Evolutionary conservation across 768 basidiomycete genomes (phyloP).

Genomic region (Auricularia auricula-judae): DNA sequence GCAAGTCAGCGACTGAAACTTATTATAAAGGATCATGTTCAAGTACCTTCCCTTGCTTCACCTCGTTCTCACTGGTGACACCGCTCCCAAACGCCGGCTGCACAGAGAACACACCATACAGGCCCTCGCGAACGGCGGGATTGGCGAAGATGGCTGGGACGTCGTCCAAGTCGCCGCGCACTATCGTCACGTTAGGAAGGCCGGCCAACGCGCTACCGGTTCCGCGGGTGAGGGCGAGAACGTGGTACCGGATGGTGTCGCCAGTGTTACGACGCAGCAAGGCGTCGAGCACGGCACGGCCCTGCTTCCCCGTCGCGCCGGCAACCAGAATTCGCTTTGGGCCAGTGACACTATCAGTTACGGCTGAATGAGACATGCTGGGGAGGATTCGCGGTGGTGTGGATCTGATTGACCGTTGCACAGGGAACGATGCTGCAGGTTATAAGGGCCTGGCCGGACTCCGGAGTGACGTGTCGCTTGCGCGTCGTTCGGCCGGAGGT

Average conservation of each 20-base stretch:
- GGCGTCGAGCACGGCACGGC: not conserved
- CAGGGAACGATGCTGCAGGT: too few relatives aligned
- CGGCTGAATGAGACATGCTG: too few relatives aligned
- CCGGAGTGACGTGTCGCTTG: too few relatives aligned
- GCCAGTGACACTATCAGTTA: too few relatives aligned
- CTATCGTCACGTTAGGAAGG: not conserved
- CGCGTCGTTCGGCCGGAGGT: too few relatives aligned
- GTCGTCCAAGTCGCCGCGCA: not conserved
- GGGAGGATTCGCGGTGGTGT: too few relatives aligned
- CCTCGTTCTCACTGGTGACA: not conserved
- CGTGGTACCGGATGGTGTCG: not conserved
- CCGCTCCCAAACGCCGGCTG: not conserved
- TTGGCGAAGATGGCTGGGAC: not conserved
- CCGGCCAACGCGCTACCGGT: not conserved
- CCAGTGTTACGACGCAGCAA: not conserved
- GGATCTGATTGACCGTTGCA: too few relatives aligned
- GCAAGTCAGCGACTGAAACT: not conserved
- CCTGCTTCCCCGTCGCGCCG: not conserved
- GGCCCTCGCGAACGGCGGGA: not conserved
- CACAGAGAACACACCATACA: not conserved
- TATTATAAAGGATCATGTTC: not conserved
- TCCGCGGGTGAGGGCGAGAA: not conserved
- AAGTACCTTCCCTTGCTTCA: not conserved
- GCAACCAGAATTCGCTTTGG: not conserved
- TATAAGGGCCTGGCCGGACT: too few relatives aligned